Evolutionary conservation across 371 early-diverging fungal species (phyloP).

Genomic region (Dichotomocladium elegans): DNA sequence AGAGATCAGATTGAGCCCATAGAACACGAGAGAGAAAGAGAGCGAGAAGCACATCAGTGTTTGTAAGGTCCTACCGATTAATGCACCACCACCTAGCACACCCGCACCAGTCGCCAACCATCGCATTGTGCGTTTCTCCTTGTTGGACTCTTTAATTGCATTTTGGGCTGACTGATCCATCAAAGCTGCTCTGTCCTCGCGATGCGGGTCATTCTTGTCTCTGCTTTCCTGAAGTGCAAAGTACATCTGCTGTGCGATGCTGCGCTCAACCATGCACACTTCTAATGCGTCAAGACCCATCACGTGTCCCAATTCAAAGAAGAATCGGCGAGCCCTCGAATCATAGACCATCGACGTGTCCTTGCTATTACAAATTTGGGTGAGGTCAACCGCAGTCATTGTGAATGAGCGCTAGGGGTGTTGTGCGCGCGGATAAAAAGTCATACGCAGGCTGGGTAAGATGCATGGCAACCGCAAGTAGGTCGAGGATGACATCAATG

Average conservation of each 20-base stretch:
- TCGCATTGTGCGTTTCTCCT: slow-evolving; percentile 44
- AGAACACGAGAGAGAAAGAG: neutral
- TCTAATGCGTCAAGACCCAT: slow-evolving; percentile 19
- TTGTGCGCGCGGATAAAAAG: too few relatives aligned
- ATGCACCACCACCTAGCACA: slow-evolving; percentile 58
- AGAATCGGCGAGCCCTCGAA: slow-evolving; percentile 32
- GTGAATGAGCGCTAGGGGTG: too few relatives aligned
- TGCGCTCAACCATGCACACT: slow-evolving; percentile 33
- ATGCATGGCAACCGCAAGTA: slow-evolving; percentile 22
- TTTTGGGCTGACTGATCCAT: slow-evolving; percentile 39
- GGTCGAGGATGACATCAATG: slow-evolving; percentile 28
- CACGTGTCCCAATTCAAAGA: slow-evolving; percentile 21
- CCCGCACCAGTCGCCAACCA: slow-evolving; percentile 63
- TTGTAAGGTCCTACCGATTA: slow-evolving; percentile 42
- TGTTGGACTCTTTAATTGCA: slow-evolving; percentile 47
- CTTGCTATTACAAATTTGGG: neutral
- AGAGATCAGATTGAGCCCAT: too few relatives aligned
- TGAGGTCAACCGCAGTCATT: neutral
- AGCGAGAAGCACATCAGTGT: neutral
- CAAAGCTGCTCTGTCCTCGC: slow-evolving; percentile 8
- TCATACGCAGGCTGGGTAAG: slow-evolving; percentile 4
- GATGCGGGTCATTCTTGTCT: slow-evolving; percentile 1
- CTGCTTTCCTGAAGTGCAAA: slow-evolving; percentile 30
- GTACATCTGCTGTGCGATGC: slow-evolving; percentile 45
- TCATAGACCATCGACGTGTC: slow-evolving; percentile 27